These are phyloP conservation scores for Eucalyptus microcorys DNA, from an alignment of 345 rosid species.

Conservation along the genomic window DNA sequence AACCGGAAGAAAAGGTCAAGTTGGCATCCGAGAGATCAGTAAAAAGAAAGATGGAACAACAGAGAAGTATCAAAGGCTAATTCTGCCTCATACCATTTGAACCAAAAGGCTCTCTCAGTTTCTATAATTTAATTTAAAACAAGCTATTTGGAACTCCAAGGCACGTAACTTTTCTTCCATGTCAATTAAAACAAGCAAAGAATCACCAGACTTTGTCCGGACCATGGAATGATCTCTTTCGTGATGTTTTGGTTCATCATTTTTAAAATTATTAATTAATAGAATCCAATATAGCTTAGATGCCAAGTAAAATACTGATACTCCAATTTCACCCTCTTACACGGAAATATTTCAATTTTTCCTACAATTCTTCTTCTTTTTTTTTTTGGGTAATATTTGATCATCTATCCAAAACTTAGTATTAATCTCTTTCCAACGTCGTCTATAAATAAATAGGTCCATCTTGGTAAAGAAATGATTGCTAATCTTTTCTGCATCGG, in stretches of 20 bases:
- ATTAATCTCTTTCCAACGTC: neutral
- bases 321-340: neutral
- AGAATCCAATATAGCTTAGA: neutral
- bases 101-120: neutral
- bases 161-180: neutral
- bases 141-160: neutral
- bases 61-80: neutral
- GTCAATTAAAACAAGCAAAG: neutral
- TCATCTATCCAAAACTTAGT: neutral
- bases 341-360: neutral
- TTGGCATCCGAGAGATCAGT: neutral
- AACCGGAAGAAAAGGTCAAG: neutral
- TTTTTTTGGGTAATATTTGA: no score
- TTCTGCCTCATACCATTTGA: neutral
- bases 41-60: neutral
- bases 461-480: neutral
- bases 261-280: no score
- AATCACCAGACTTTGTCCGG: neutral
- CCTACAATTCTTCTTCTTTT: rapidly evolving
- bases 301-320: neutral
- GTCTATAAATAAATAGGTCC: neutral
- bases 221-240: neutral
- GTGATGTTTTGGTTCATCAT: neutral
- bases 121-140: neutral
- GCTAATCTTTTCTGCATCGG: neutral